Conservation (phyloP, 495 filamentous ascomycete species). For the Penicillium simplicissimum region DNA sequence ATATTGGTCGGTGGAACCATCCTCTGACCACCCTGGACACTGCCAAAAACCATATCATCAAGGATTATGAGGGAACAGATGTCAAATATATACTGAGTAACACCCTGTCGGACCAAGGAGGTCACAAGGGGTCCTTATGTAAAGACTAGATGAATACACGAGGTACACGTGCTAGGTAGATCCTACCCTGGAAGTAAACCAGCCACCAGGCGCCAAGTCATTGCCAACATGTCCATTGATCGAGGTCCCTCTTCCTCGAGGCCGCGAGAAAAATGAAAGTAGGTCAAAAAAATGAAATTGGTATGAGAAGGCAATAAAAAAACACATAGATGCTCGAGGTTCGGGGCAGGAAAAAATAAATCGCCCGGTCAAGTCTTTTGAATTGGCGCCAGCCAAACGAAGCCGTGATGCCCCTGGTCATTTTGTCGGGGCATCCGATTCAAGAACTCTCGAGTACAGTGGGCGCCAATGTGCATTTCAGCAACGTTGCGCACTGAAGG, state of each 20-base stretch:
- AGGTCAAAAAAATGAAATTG: conserved; percentile 4
- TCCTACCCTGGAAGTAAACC: neutral
- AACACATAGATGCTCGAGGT: conserved; percentile 4
- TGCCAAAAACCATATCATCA: neutral
- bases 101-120: neutral
- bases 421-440: neutral
- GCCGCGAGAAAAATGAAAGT: neutral
- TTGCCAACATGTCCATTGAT: neutral
- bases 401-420: neutral
- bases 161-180: neutral
- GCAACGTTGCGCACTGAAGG: neutral
- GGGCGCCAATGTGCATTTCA: conserved; percentile 2
- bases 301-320: conserved; percentile 7
- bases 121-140: neutral
- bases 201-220: neutral
- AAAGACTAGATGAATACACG: neutral
- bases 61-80: neutral
- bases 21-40: neutral
- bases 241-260: neutral
- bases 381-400: conserved; percentile 3
- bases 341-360: conserved; percentile 7
- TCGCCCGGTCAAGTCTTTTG: conserved; percentile 3
- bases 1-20: neutral
- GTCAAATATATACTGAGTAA: neutral
- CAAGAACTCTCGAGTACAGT: neutral